phyloP scores from a whole-genome alignment of 805 yeast species.

The Ogataea polymorpha region DNA sequence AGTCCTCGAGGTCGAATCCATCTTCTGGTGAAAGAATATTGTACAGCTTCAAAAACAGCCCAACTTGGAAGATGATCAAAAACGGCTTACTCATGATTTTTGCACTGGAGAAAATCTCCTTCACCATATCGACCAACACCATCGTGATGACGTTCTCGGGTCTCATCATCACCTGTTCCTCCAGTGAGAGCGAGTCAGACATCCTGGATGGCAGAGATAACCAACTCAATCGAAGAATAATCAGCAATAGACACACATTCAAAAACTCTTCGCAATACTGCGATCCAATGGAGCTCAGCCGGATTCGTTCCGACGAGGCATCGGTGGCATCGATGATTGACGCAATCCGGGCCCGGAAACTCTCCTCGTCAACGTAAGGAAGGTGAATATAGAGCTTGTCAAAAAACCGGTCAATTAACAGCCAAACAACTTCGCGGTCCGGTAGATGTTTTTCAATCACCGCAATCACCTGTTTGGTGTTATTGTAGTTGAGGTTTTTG shows the following conservation, averaged over 20 bases:
- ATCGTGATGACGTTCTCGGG: conserved; percentile 41
- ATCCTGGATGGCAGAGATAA: conserved; percentile 46
- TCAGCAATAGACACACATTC: conserved; percentile 48
- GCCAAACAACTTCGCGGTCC: conserved; percentile 50
- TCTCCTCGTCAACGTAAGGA: conserved; percentile 63
- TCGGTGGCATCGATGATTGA: conserved; percentile 45
- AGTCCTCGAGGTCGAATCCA: conserved; percentile 42
- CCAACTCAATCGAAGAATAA: conserved; percentile 54
- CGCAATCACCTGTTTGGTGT: conserved; percentile 37
- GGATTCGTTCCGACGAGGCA: conserved; percentile 30
- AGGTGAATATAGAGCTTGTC: conserved; percentile 57
- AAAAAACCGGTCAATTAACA: conserved; percentile 57
- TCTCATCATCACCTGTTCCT: conserved; percentile 33
- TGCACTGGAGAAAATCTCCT: conserved; percentile 41
- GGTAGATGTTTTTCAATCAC: conserved; percentile 51
- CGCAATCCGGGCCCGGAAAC: conserved; percentile 41
- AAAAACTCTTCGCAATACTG: conserved; percentile 43
- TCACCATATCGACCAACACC: conserved; percentile 42
- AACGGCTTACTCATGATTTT: conserved; percentile 43
- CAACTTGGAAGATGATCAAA: conserved; percentile 55
- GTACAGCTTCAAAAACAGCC: conserved; percentile 53
- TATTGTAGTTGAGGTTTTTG: conserved; percentile 37
- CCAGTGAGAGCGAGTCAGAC: conserved; percentile 29
- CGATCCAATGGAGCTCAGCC: conserved; percentile 30
- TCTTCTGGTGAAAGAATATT: conserved; percentile 57